phyloP scores from a whole-genome alignment of 2,329 filamentous ascomycete genomes.

The Fusarium sp. region DNA sequence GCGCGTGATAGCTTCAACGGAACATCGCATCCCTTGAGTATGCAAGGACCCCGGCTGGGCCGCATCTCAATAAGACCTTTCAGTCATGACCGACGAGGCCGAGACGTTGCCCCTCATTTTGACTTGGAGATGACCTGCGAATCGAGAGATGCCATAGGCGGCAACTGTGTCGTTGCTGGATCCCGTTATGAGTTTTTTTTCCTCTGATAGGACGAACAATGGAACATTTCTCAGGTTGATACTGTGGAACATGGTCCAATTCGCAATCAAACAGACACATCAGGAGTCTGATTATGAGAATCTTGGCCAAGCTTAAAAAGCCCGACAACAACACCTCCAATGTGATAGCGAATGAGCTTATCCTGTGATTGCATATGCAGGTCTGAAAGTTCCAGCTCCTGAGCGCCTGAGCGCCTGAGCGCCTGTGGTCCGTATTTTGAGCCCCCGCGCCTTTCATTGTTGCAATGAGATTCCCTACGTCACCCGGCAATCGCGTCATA shows the following conservation, averaged over 20 bases:
- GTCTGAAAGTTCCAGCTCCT: conserved; percentile 10
- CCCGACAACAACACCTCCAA: conserved; percentile 23
- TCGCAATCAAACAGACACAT: conserved; percentile 21
- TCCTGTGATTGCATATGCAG: conserved; percentile 27
- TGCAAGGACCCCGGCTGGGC: conserved; percentile 22
- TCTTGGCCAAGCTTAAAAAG: conserved; percentile 5
- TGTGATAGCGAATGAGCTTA: conserved; percentile 20
- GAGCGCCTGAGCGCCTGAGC: conserved; percentile 1
- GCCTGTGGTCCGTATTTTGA: conserved; percentile 12
- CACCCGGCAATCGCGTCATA: conserved; percentile 43
- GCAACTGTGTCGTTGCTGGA: conserved; percentile 17
- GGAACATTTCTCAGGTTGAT: conserved; percentile 16
- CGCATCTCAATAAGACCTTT: conserved; percentile 25
- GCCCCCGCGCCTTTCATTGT: conserved; percentile 35
- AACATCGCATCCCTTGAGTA: conserved; percentile 13
- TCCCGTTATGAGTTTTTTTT: conserved; percentile 23
- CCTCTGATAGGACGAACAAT: conserved; percentile 1
- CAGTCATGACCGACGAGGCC: conserved; percentile 29
- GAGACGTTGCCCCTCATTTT: conserved; percentile 33
- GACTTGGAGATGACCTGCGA: conserved; percentile 14
- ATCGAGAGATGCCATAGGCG: conserved; percentile 16
- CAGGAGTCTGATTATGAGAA: conserved; percentile 11
- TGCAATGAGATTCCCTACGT: conserved; percentile 44
- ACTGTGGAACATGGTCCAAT: conserved; percentile 13
- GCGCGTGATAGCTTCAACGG: conserved; percentile 26